phyloP scores from a whole-genome alignment of 768 basidiomycete genomes.

The Leccinum disarticulatum region DNA sequence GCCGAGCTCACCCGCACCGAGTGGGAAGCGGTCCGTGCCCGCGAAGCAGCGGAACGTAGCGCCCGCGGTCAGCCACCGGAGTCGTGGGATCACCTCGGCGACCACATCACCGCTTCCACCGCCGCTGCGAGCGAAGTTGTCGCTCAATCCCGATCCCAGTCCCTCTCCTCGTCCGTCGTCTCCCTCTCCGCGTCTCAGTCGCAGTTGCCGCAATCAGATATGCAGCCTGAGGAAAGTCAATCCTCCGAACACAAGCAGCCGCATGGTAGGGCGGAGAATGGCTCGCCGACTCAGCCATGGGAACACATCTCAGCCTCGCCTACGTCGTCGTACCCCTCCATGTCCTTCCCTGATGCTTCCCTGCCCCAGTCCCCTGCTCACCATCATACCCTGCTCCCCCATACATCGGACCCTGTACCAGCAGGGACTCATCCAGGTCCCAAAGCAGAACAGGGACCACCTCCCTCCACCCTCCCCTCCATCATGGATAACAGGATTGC shows the following conservation, averaged over 20 bases:
- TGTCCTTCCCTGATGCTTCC: constrained; percentile 68
- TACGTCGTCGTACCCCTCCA: constrained; percentile 73
- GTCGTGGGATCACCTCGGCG: constrained; percentile 25
- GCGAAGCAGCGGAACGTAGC: constrained; percentile 46
- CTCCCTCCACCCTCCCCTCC: constrained; percentile 57
- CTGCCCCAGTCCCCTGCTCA: constrained; percentile 47
- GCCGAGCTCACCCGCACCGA: constrained; percentile 70
- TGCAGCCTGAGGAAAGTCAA: constrained; percentile 29
- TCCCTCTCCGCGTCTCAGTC: constrained; percentile 15
- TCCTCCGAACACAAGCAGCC: constrained; percentile 1
- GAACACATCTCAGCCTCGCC: constrained; percentile 64
- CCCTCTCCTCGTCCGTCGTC: constrained; percentile 20
- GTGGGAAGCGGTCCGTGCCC: constrained; percentile 64
- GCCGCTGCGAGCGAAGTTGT: constrained; percentile 20
- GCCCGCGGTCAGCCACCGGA: constrained; percentile 24
- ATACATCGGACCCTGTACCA: constrained; percentile 3
- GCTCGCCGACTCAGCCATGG: constrained; percentile 59
- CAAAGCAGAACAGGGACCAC: constrained; percentile 19
- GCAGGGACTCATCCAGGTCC: constrained; percentile 19
- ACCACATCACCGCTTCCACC: constrained; percentile 24
- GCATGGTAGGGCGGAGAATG: constrained; percentile 14
- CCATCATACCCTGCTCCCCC: constrained; percentile 24
- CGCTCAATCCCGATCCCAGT: constrained; percentile 19
- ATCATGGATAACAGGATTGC: constrained; percentile 72
- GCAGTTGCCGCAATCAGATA: constrained; percentile 18